A percentile compares a stretch with the other conserved stretches of the same genome.
Evolutionary conservation across 352 stramenopile species (phyloP).

Genomic region (Globisporangium acanthophoron): DNA sequence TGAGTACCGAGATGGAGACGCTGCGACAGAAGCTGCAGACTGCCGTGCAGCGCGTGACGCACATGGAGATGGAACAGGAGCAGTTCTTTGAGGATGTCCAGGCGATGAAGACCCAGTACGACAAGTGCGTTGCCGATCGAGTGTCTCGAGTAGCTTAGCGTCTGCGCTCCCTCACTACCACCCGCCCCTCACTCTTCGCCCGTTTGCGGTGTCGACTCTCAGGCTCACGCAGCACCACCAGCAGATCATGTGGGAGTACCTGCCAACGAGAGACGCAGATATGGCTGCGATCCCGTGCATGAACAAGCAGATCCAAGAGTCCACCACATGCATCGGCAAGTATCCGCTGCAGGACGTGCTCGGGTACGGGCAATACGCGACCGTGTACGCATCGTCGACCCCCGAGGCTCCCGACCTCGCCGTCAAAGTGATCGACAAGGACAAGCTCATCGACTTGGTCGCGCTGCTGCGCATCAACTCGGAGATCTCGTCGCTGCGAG

Average conservation of each 20-base stretch:
- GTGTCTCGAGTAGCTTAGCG: slow-evolving; percentile 5
- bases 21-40: slow-evolving; percentile 38
- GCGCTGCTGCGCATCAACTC: slow-evolving; percentile 71
- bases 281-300: slow-evolving; percentile 55
- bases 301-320: slow-evolving; percentile 38
- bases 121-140: slow-evolving; percentile 24
- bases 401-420: slow-evolving; percentile 31
- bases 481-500: slow-evolving; percentile 75
- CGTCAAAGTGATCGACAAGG: slow-evolving; percentile 85
- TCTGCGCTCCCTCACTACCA: background rate
- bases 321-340: slow-evolving; percentile 39
- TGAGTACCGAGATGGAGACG: slow-evolving; percentile 28
- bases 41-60: slow-evolving; percentile 54
- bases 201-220: background rate
- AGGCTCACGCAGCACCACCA: slow-evolving; percentile 50
- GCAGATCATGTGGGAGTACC: slow-evolving; percentile 75
- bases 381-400: slow-evolving; percentile 48
- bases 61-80: slow-evolving; percentile 82
- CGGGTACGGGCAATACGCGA: slow-evolving; percentile 82
- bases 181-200: background rate
- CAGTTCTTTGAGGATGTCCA: slow-evolving; percentile 75
- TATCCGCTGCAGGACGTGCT: slow-evolving; percentile 71
- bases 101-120: slow-evolving; percentile 69
- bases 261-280: slow-evolving; percentile 43
- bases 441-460: slow-evolving; percentile 68